Base-by-base conservation (phyloP, 345 rosid species). In the Kandelia obovata region DNA sequence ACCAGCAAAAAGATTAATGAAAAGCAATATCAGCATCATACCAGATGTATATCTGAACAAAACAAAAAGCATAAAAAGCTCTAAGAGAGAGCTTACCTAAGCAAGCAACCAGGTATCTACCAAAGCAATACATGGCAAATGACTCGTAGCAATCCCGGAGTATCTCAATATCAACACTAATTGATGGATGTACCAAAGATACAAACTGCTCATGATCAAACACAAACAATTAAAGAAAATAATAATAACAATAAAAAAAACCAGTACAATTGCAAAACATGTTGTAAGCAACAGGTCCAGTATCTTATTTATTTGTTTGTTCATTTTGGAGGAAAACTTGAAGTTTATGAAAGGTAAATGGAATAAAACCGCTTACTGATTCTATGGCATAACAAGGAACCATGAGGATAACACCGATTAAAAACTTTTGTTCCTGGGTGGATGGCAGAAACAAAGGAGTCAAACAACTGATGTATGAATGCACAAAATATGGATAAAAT, bases 61-160 rank as follows among this genome's bases (percentile, higher is more conserved):
- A 56, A 56, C 7, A 27, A 25, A 27, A 25, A 15, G 16, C 30
- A 25, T 25, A 27, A 56, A 1, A 56, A 25, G 28, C 5, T 27
- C 15, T 26, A 19, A 46, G 19, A 13, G 25, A 25, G 58, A 30
- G 20, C 84, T 62, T 88, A 95, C 99, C 99, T 74, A 96, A 66
- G 92, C 99, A 96, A 23, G 97, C 99, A 70, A 92, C 83, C 62
- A 96, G 96, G 81, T 96, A 92, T 84, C 99, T 88, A 80, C 98
- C 99, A 74, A 96, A 96, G 87, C 99, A 96, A 86, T 96, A 96
- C 98, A 96, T 92, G 70, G 99, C 99, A 77, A 96, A 96, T 65
- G 99, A 90, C 75, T 96, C 99, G 67, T 96, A 96, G 85, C 99
- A 84, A 80, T 96, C 99, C 70, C 99, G 89, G 53, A 96, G 87